Evolutionary conservation across 192 early-diverging fungal genomes (phyloP), one percentile per base, ranked within the genome.

Genomic region (Chytriomyces hyalinus): DNA sequence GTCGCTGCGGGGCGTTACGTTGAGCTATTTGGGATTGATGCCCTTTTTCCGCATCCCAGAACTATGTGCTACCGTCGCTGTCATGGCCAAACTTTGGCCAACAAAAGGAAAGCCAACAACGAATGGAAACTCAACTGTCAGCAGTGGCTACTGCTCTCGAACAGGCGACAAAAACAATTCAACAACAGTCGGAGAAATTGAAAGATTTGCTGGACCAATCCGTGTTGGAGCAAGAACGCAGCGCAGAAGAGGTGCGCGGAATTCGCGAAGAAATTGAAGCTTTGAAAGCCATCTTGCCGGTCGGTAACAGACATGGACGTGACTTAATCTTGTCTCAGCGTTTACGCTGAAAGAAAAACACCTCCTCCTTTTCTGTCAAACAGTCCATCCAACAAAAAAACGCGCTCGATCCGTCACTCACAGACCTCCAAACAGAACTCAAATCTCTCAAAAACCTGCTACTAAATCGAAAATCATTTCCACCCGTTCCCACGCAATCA

Each of bases 401-500:
- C 44, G 59, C n/a, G 59, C 8, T 46, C 22, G 60, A 10, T 20
- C 61, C 45, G 20, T 62, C 90, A 9, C 78, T 95, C 67, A 81
- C 82, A 45, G 95, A 98, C 49, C 86, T 99, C 22, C 97, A 99
- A 83, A 87, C 87, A 22, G 97, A 99, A 82, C 90, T 99, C 81
- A 97, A 96, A 80, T 94, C 93, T 26, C 87, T 99, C 50, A 95
- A 97, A 75, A 94, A 91, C 73, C 86, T 99, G 73, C 81, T 99
- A 59, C 78, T 96, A 36, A 98, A 92, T 81, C 91, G 96, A 49
- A 82, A 72, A 57, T 49, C 71, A 62, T 73, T 77, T 20, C 71
- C 71, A n/a, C 71, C 71, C 6, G 5, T 73, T n/a, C 71, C 71
- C 28, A 20, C 60, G 4, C 7, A 11, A 4, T 10, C 36, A 8